Base-by-base conservation (phyloP, 2,329 filamentous ascomycete genomes). In the Beauveria pseudobassiana region DNA sequence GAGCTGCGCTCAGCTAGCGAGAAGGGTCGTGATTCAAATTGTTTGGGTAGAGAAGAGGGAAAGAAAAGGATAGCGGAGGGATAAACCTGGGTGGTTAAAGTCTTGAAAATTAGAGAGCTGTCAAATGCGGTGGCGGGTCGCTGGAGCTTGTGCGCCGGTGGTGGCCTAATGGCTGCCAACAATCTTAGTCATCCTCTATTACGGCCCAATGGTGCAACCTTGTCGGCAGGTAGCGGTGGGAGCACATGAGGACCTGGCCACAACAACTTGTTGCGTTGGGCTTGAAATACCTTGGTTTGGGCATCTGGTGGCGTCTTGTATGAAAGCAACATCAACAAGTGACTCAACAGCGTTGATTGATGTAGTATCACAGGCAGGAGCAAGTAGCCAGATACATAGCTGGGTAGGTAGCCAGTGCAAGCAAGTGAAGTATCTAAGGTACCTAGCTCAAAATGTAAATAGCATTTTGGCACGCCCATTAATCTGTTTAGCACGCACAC, bases 1-100 rank as follows among this genome's bases (percentile, higher is more conserved):
- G 60, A 57, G 52, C 52, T 62, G 60, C 60, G 60, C 54, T 58
- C 60, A 20, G 60, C 60, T 57, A 52, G 60, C 52, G 52, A 8
- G 38, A 46, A 51, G 60, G 22, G 26, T 52, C n/a, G 53, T 51
- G 1, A 10, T 24, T n/a, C 40, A 58, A 18, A 30, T 42, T 45
- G 38, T 40, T 50, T 46, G 28, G 45, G 50, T 14, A 20, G n/a
- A 24, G 22, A 43, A 28, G 34, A 48, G 34, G 22, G 38, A 40
- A 42, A 16, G 30, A 42, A 40, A 58, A 53, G 38, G n/a, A 4
- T 5, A 34, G 46, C n/a, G 22, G 54, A 62, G 61, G 48, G 49
- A 62, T 53, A 62, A 62, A 59, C 30, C 24, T 43, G 34, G 54
- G 60, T 58, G 53, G 60, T 62, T 46, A 48, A 58, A 46, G 40